A percentile compares a stretch with the other conserved stretches of the same genome.
These are phyloP conservation scores for Mimosa pudica DNA, from an alignment of 306 rosid species.

Conservation along the genomic window DNA sequence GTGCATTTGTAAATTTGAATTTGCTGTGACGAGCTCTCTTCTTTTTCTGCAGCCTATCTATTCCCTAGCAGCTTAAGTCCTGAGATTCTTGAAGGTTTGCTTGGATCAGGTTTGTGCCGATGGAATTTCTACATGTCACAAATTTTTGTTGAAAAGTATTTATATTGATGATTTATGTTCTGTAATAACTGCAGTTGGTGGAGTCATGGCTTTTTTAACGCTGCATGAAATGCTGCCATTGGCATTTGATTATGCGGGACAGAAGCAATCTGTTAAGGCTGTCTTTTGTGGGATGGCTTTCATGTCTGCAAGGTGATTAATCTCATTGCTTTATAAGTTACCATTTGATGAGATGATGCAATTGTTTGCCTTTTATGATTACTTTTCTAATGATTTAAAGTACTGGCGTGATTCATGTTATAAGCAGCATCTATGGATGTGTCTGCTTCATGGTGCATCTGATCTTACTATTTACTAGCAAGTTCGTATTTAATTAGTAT, in stretches of 20 bases:
- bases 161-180: constrained; percentile 17
- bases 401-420: not conserved
- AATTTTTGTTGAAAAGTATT: not conserved
- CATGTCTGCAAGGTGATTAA: constrained; percentile 90
- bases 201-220: constrained; percentile 94
- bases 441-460: not conserved
- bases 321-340: constrained; percentile 30
- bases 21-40: constrained; percentile 32
- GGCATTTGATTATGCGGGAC: constrained; percentile 96
- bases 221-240: constrained; percentile 94
- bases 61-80: constrained; percentile 93
- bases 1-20: constrained; percentile 21
- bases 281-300: constrained; percentile 96
- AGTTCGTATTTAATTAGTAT: constrained; percentile 4
- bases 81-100: constrained; percentile 91
- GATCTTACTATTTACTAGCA: not conserved
- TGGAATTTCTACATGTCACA: constrained; percentile 21
- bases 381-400: constrained; percentile 4
- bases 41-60: constrained; percentile 66
- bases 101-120: constrained; percentile 76
- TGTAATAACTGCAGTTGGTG: constrained; percentile 65
- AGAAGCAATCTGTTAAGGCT: constrained; percentile 87
- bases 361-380: constrained; percentile 13
- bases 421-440: not conserved
- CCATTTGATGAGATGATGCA: constrained; percentile 23